phyloP scores from a whole-genome alignment of 2,329 filamentous ascomycete genomes.

The Cytospora leucostoma region DNA sequence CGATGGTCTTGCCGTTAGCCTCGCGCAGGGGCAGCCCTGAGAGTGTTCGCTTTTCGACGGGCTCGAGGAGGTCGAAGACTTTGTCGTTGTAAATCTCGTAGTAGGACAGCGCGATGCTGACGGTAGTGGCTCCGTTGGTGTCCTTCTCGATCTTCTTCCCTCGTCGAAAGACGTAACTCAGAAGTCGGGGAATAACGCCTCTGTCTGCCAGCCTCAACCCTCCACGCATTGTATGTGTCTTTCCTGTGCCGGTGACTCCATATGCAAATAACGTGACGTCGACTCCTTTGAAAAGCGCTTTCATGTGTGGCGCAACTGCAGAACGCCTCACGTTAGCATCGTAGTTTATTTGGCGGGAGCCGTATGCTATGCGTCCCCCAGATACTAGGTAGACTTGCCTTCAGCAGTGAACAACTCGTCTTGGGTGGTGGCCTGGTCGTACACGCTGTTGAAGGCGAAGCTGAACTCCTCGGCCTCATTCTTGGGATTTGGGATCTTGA shows the following conservation, averaged over 20 bases:
- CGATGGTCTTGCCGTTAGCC: constrained; percentile 82
- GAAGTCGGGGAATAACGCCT: constrained; percentile 81
- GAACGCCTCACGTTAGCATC: constrained; percentile 28
- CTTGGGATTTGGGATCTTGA: constrained; percentile 92
- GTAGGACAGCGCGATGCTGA: constrained; percentile 80
- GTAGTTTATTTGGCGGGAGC: background rate
- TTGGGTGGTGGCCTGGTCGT: constrained; percentile 77
- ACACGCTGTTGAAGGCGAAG: constrained; percentile 93
- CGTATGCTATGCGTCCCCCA: background rate
- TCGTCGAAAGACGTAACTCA: constrained; percentile 83
- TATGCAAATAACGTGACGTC: constrained; percentile 92
- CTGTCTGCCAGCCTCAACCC: constrained; percentile 83
- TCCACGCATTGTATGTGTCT: constrained; percentile 95
- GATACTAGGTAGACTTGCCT: constrained; percentile 63
- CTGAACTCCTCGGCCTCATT: constrained; percentile 89
- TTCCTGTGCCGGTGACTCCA: constrained; percentile 89
- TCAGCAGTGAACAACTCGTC: constrained; percentile 87
- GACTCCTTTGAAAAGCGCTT: constrained; percentile 86
- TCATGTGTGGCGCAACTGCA: constrained; percentile 82
- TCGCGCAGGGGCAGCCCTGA: constrained; percentile 81
- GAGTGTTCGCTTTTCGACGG: constrained; percentile 81
- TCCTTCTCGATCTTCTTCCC: constrained; percentile 86
- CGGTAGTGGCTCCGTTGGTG: constrained; percentile 66
- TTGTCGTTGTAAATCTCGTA: constrained; percentile 98
- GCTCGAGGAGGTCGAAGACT: constrained; percentile 86